Conservation (phyloP, 2,329 filamentous ascomycete species). For the Fulvia fulva region DNA sequence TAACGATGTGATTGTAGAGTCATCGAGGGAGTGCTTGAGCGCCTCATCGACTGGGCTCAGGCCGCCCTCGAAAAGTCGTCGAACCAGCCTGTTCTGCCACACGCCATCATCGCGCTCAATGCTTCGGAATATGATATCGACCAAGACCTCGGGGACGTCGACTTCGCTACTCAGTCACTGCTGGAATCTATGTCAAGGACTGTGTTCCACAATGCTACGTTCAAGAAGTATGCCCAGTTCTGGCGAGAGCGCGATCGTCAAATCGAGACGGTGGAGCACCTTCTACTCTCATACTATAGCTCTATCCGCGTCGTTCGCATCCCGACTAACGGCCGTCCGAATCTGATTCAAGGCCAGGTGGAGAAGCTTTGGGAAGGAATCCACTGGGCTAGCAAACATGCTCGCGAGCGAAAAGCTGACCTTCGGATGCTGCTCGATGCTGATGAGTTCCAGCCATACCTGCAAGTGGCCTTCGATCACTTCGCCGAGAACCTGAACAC, state of each 20-base stretch:
- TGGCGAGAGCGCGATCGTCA: constrained; percentile 37
- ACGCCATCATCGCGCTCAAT: constrained; percentile 52
- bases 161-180: constrained; percentile 39
- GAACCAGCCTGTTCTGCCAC: constrained; percentile 52
- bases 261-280: constrained; percentile 39
- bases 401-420: constrained; percentile 38
- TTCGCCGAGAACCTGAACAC: constrained; percentile 39
- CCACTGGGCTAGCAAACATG: constrained; percentile 31
- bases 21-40: constrained; percentile 42
- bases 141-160: constrained; percentile 43
- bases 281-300: constrained; percentile 47
- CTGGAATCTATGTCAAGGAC: constrained; percentile 29
- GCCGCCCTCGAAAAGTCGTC: constrained; percentile 48
- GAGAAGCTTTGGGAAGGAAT: constrained; percentile 41
- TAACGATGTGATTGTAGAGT: constrained; percentile 26
- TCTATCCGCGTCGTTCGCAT: constrained; percentile 44
- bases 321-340: constrained; percentile 40
- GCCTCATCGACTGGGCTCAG: constrained; percentile 46
- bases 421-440: constrained; percentile 43
- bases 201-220: constrained; percentile 32
- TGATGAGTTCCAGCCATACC: constrained; percentile 42
- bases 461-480: constrained; percentile 47
- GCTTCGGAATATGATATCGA: constrained; percentile 34
- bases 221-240: constrained; percentile 36
- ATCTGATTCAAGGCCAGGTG: constrained; percentile 45